Conservation (phyloP, 345 rosid genomes). For the Citrus hindsii region DNA sequence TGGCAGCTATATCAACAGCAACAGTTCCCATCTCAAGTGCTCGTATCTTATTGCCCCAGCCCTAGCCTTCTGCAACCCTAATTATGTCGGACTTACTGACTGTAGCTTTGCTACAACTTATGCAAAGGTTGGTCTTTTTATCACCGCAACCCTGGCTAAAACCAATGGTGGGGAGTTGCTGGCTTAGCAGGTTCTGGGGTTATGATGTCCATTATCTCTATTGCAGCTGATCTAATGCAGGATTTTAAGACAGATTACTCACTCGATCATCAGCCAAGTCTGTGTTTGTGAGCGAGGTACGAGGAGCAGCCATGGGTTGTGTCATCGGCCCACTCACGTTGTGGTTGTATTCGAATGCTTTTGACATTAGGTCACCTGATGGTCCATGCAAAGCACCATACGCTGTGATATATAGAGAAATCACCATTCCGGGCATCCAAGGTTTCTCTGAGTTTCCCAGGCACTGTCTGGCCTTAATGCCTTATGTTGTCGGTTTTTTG, state of each 20-base stretch:
- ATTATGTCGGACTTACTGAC: slow-evolving; percentile 83
- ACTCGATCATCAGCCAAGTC: slow-evolving; percentile 89
- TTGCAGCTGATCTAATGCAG: slow-evolving; percentile 96
- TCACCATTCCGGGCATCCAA: slow-evolving; percentile 78
- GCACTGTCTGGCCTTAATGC: slow-evolving; percentile 50
- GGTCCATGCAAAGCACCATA: slow-evolving; percentile 91
- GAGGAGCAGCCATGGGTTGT: slow-evolving; percentile 93
- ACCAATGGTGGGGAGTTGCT: slow-evolving; percentile 77
- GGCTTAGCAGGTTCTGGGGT: slow-evolving; percentile 84
- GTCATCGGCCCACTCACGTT: slow-evolving; percentile 85
- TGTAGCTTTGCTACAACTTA: slow-evolving; percentile 77
- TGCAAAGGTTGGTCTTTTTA: slow-evolving; percentile 85
- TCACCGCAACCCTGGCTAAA: slow-evolving; percentile 75
- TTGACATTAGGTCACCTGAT: slow-evolving; percentile 77
- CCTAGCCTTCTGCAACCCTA: slow-evolving; percentile 88
- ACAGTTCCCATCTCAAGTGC: slow-evolving; percentile 69
- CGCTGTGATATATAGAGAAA: slow-evolving; percentile 81
- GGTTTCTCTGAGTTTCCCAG: slow-evolving; percentile 82
- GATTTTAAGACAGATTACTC: slow-evolving; percentile 88
- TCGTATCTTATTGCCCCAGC: slow-evolving; percentile 79
- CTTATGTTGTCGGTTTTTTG: slow-evolving; percentile 64
- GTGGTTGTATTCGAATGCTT: slow-evolving; percentile 86
- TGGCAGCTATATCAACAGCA: slow-evolving; percentile 83
- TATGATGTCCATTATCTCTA: slow-evolving; percentile 93
- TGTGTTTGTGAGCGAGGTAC: slow-evolving; percentile 82